A percentile compares a stretch with the other conserved stretches of the same genome.
phyloP scores from a whole-genome alignment of 1,139 yeast species.

The Geotrichum klebahnii region DNA sequence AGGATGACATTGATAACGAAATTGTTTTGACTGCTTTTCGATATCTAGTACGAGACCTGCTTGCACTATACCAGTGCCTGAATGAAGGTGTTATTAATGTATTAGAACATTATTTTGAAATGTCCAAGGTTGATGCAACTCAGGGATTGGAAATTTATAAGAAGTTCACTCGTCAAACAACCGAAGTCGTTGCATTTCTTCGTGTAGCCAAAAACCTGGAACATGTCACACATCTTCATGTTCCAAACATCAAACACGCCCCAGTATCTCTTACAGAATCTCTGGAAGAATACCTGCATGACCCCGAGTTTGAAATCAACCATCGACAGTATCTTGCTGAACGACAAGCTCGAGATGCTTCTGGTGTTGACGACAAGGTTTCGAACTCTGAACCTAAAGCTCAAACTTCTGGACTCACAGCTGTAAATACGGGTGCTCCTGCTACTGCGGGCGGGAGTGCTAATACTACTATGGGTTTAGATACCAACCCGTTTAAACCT shows the following conservation, averaged over 20 bases:
- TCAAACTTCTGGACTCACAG: constrained; percentile 6
- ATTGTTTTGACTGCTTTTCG: constrained; percentile 79
- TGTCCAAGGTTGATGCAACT: constrained; percentile 80
- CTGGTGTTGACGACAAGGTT: constrained; percentile 23
- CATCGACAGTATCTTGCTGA: constrained; percentile 74
- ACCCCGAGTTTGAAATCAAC: constrained; percentile 77
- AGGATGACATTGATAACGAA: constrained; percentile 75
- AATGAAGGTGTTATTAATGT: constrained; percentile 94
- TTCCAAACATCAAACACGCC: constrained; percentile 94
- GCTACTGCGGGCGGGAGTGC: constrained; percentile 2
- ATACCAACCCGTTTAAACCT: constrained; percentile 32
- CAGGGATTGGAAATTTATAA: constrained; percentile 80
- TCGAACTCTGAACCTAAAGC: constrained; percentile 18
- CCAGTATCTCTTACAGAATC: constrained; percentile 91
- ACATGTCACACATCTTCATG: constrained; percentile 79
- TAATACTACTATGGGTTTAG: constrained; percentile 25
- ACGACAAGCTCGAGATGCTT: constrained; percentile 42
- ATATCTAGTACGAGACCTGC: constrained; percentile 77
- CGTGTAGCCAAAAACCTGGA: constrained; percentile 87
- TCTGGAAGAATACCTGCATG: constrained; percentile 84
- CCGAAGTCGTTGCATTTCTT: constrained; percentile 79
- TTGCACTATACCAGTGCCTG: constrained; percentile 78
- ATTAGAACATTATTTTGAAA: constrained; percentile 90
- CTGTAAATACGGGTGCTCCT: constrained; percentile 4
- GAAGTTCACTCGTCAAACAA: constrained; percentile 79